phyloP scores from a whole-genome alignment of 768 basidiomycete species.

The Mycena galopus region DNA sequence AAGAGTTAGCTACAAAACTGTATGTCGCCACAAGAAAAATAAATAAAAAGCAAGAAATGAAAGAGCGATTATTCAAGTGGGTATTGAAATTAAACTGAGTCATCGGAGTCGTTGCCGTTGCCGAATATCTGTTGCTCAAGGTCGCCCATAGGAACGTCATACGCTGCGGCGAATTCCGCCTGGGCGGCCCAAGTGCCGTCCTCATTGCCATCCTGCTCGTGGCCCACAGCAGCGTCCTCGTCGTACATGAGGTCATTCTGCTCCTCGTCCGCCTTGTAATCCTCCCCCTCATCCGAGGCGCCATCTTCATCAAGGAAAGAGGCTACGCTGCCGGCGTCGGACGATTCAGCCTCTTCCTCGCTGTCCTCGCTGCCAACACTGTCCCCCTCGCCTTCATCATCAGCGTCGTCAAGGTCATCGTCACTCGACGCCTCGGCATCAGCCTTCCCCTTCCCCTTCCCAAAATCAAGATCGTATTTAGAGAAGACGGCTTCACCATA shows the following conservation, averaged over 20 bases:
- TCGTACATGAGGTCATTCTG: neutral
- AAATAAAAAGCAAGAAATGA: too few species aligned
- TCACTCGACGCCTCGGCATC: neutral
- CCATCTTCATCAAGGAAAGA: neutral
- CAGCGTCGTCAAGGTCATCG: neutral
- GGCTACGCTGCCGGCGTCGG: slow-evolving; percentile 9
- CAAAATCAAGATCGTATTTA: slow-evolving; percentile 20
- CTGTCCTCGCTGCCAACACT: slow-evolving; percentile 11
- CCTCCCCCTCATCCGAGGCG: neutral
- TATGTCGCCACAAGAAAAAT: too few species aligned
- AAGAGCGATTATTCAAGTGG: too few species aligned
- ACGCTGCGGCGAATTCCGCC: neutral
- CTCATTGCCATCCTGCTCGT: neutral
- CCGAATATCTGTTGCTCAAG: too few species aligned
- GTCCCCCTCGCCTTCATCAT: slow-evolving; percentile 21
- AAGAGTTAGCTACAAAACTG: too few species aligned
- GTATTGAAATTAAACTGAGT: too few species aligned
- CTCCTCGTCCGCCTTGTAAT: too few species aligned
- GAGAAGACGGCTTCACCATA: slow-evolving; percentile 12
- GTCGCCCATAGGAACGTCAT: slow-evolving; percentile 3
- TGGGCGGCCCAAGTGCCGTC: neutral
- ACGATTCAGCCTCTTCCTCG: neutral
- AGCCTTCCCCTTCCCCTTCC: neutral
- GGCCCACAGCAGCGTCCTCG: neutral
- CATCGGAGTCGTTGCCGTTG: too few species aligned